Evolutionary conservation across 2,329 filamentous ascomycete genomes (phyloP).

Genomic region (Samsoniella hepiali): DNA sequence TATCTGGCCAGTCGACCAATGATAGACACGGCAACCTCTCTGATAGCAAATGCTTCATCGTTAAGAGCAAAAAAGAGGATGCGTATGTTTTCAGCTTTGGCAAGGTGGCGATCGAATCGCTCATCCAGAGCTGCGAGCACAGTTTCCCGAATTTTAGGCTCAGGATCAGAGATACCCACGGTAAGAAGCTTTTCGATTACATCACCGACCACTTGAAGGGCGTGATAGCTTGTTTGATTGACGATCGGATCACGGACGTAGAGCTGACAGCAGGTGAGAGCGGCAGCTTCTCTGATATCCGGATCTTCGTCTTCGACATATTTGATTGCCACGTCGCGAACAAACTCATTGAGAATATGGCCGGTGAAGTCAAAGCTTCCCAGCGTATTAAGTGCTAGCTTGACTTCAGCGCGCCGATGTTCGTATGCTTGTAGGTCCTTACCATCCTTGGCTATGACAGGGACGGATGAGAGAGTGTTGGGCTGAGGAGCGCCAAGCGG

Average conservation of each 20-base stretch:
- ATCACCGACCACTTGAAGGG: slow-evolving; percentile 93
- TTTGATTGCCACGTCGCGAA: slow-evolving; percentile 94
- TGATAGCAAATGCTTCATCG: slow-evolving; percentile 87
- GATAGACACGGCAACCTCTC: slow-evolving; percentile 93
- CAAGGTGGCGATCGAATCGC: slow-evolving; percentile 93
- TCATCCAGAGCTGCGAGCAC: slow-evolving; percentile 87
- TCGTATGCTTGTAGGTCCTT: slow-evolving; percentile 82
- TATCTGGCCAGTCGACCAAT: slow-evolving; percentile 87
- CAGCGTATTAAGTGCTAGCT: slow-evolving; percentile 86
- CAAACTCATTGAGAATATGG: slow-evolving; percentile 95
- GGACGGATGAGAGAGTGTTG: slow-evolving; percentile 76
- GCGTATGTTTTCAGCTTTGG: slow-evolving; percentile 94
- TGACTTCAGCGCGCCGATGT: slow-evolving; percentile 79
- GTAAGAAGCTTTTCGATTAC: slow-evolving; percentile 96
- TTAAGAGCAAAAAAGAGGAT: slow-evolving; percentile 94
- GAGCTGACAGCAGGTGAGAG: slow-evolving; percentile 94
- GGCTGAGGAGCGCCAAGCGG: slow-evolving; percentile 83
- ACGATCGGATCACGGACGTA: slow-evolving; percentile 97
- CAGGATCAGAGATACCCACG: slow-evolving; percentile 88
- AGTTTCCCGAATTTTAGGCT: slow-evolving; percentile 82
- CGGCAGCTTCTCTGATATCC: slow-evolving; percentile 89
- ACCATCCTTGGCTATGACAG: slow-evolving; percentile 81
- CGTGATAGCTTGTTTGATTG: slow-evolving; percentile 95
- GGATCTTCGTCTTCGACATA: slow-evolving; percentile 96
- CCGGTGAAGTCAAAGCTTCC: slow-evolving; percentile 97